A percentile compares a stretch with the other conserved stretches of the same genome.
These are phyloP conservation scores for Trichosporon coremiiforme DNA, from an alignment of 1,284 basidiomycete species.

Conservation along the genomic window DNA sequence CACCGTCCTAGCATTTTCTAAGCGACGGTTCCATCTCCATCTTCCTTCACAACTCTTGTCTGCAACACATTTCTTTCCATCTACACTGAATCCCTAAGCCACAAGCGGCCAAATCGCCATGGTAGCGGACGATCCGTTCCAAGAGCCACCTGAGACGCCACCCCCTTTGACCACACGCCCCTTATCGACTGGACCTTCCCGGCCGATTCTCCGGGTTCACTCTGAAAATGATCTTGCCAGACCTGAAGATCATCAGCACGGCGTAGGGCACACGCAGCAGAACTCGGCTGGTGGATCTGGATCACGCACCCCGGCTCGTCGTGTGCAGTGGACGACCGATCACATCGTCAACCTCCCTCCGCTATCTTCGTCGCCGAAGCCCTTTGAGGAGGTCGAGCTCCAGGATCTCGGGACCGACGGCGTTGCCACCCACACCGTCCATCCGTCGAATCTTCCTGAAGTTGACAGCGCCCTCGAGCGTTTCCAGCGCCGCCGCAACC, in stretches of 20 bases:
- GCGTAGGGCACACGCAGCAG: slow-evolving; percentile 9
- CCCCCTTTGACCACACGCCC: background rate
- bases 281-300: slow-evolving; percentile 28
- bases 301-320: slow-evolving; percentile 45
- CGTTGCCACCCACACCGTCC: background rate
- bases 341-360: slow-evolving; percentile 49
- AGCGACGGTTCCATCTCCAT: background rate
- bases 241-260: slow-evolving; percentile 15
- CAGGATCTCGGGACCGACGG: background rate
- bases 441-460: slow-evolving; percentile 4
- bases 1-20: background rate
- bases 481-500: slow-evolving; percentile 18
- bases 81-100: background rate
- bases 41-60: background rate
- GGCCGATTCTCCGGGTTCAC: slow-evolving; percentile 15
- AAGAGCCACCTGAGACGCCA: slow-evolving; percentile 9
- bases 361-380: slow-evolving; percentile 24
- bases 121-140: slow-evolving; percentile 20
- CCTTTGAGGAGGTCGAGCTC: slow-evolving; percentile 8
- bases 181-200: slow-evolving; percentile 5
- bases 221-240: slow-evolving; percentile 7
- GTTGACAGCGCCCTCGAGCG: slow-evolving; percentile 19
- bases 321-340: slow-evolving; percentile 54
- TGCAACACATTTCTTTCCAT: background rate
- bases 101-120: slow-evolving; percentile 18